Evolutionary conservation across 192 early-diverging fungal genomes (phyloP).

Genomic region (Rhizoclosmatium globosum): DNA sequence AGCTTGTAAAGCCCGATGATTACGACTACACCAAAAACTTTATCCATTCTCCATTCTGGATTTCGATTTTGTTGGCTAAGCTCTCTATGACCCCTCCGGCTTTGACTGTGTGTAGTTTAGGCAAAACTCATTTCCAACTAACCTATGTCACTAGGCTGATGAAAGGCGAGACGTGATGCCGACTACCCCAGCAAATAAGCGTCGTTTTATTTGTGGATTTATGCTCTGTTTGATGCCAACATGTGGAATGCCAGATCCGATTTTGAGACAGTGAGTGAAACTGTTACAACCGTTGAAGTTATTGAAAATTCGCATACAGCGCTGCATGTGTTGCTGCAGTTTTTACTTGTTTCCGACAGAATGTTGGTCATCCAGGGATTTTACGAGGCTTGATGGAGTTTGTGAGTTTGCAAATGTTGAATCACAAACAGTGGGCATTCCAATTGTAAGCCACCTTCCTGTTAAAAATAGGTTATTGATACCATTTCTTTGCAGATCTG

Average conservation of each 20-base stretch:
- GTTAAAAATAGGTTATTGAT: background rate
- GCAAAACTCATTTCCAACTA: background rate
- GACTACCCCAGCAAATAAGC: conserved; percentile 57
- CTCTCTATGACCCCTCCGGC: conserved; percentile 58
- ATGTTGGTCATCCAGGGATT: conserved; percentile 46
- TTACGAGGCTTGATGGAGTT: conserved; percentile 60
- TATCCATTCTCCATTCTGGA: conserved; percentile 63
- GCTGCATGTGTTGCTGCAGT: conserved; percentile 53
- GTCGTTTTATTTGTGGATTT: conserved; percentile 63
- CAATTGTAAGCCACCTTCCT: conserved; percentile 53
- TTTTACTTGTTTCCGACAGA: conserved; percentile 56
- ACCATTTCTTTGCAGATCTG: conserved; percentile 47
- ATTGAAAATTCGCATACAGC: conserved; percentile 28
- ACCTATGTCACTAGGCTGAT: conserved; percentile 35
- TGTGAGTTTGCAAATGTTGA: conserved; percentile 61
- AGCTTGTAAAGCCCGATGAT: conserved; percentile 63
- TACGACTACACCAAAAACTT: conserved; percentile 62
- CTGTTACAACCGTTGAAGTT: background rate
- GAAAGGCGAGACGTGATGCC: conserved; percentile 59
- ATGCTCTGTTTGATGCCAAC: conserved; percentile 62
- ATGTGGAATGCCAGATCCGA: conserved; percentile 62
- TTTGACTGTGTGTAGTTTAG: conserved; percentile 25
- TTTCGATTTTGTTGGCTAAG: conserved; percentile 59
- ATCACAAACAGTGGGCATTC: conserved; percentile 63
- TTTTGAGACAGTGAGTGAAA: conserved; percentile 49